Base-by-base conservation (phyloP, 176 grass and related monocot genomes). In the Avena atlantica region DNA sequence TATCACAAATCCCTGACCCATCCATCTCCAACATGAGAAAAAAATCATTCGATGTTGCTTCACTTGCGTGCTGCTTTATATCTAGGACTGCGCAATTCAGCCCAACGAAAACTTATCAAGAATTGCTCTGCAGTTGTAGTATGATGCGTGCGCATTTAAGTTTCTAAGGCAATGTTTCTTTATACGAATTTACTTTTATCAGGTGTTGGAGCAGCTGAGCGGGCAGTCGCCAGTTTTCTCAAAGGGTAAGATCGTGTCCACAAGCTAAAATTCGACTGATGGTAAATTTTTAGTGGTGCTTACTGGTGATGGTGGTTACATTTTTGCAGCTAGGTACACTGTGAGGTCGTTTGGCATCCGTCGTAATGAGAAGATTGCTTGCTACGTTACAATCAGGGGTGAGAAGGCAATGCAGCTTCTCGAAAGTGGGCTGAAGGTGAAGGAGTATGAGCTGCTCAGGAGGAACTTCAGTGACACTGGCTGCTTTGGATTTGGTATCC, bases 391-490 rank as follows among this genome's bases (percentile, higher is more conserved):
- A 0, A 69, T 93, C 29, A 93, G 89, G 81, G 92, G 88, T 1
- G 89, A 91, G 65, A 93, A 93, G 83, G 92, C 89, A 4, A 93
- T 91, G 89, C 92, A 91, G 86, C 92, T 88, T 70, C 81, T 93
- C 3, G 92, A 93, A 60, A 93, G 92, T 25, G 92, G 89, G 3
- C 60, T 93, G 51, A 93, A 93, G 77, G 92, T 93, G 65, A 93
- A 91, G 89, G 89, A 93, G 78, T 91, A 93, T 8, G 92, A 93
- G 68, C 73, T 93, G 27, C 70, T 93, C 31, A 93, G 92, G 78
- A 93, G 91, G 79, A 93, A 91, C 86, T 93, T 93, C 79, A 93
- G 92, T 76, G 92, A 93, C 2, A 93, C 89, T 64, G 89, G 92
- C 4, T 93, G 89, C 83, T 93, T 93, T 64, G 92, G 86, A 3